Evolutionary conservation across 2,329 filamentous ascomycete genomes (phyloP), one percentile per base, ranked within the genome.

Genomic region (Fusarium musae): DNA sequence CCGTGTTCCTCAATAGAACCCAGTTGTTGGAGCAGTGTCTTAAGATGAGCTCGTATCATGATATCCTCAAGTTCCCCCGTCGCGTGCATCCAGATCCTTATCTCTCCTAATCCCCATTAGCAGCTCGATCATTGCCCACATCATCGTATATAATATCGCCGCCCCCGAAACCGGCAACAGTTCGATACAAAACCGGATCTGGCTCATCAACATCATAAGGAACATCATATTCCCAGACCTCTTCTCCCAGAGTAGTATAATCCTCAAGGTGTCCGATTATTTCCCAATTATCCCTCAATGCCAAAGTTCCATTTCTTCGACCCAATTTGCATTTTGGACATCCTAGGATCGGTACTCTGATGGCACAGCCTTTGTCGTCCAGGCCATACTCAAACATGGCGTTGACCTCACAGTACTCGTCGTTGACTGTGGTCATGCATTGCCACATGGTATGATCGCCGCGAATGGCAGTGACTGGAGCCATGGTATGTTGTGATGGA

Each of bases 121-220:
- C 13, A 16, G 1, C 4, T 47, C 1, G 6, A 8, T 2, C 9
- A 8, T 3, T 28, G 12, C 1, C 0, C 12, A 7, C 0, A 15
- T 21, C 17, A 21, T 28, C 17, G 10, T 47, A 21, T 0, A 0
- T 0, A 12, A 30, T 7, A 11, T 47, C 44, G 26, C 2, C 6
- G 0, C 30, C 26, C 28, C 13, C 6, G 9, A 47, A 47, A 10
- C 26, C 6, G 9, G 19, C 44, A 9, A 30, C 44, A 2, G 26
- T 30, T 21, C 12, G 5, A 11, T 47, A 47, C 9, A 47, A 4
- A 21, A 30, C 44, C 0, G 12, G 9, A 11, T 5, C 26, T 3
- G 26, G 26, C 6, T 30, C 44, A 0, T 28, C 13, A 5, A 30
- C 44, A 47, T 47, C 19, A 1, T 47, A 47, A 30, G 44, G 26